phyloP scores from a whole-genome alignment of 2,329 filamentous ascomycete species.

The Arthrocladium fulminans region DNA sequence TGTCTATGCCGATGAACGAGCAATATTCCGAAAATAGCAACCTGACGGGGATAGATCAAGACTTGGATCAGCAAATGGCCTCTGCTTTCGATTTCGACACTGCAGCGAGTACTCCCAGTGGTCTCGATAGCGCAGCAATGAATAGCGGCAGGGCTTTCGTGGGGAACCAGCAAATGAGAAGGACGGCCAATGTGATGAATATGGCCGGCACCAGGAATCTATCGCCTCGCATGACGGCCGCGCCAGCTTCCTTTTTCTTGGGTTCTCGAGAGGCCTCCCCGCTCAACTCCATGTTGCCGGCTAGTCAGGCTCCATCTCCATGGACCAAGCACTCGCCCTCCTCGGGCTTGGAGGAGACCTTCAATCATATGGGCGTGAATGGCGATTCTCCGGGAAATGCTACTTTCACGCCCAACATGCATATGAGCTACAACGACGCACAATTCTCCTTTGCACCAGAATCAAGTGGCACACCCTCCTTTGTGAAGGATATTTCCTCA shows the following conservation, averaged over 20 bases:
- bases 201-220: slow-evolving; percentile 18
- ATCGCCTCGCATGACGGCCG: slow-evolving; percentile 20
- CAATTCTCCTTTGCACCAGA: slow-evolving; percentile 34
- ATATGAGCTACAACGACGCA: slow-evolving; percentile 25
- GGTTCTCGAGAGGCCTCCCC: slow-evolving; percentile 32
- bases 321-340: slow-evolving; percentile 37
- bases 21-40: slow-evolving; percentile 33
- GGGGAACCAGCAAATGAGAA: slow-evolving; percentile 10
- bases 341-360: slow-evolving; percentile 37
- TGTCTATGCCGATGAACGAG: slow-evolving; percentile 31
- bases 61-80: slow-evolving; percentile 40
- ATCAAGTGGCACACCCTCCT: slow-evolving; percentile 29
- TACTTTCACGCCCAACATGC: slow-evolving; percentile 31
- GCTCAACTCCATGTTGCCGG: slow-evolving; percentile 26
- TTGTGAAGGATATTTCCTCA: slow-evolving; percentile 22
- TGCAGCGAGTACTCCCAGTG: slow-evolving; percentile 39
- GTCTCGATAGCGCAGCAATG: slow-evolving; percentile 27
- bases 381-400: slow-evolving; percentile 33
- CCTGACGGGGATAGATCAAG: slow-evolving; percentile 29
- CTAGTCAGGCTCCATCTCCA: slow-evolving; percentile 27
- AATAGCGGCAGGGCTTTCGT: slow-evolving; percentile 19
- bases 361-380: slow-evolving; percentile 39
- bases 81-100: slow-evolving; percentile 42
- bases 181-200: slow-evolving; percentile 9
- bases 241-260: slow-evolving; percentile 28